A percentile compares a stretch with the other conserved stretches of the same genome.
Evolutionary conservation across 495 filamentous ascomycete genomes (phyloP).

Genomic region (Platismatia glauca): DNA sequence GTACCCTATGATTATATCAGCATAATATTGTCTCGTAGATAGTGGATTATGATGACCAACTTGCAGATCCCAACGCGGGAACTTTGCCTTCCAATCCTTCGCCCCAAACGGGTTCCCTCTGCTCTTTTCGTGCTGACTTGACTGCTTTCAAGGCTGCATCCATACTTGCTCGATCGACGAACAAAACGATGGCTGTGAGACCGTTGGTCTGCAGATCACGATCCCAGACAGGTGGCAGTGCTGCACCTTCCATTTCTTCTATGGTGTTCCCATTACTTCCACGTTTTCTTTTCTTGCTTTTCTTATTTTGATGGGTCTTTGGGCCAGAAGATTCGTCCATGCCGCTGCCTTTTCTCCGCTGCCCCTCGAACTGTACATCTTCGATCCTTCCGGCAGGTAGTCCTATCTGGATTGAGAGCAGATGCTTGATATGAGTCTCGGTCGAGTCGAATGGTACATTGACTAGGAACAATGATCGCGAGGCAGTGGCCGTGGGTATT

Average conservation of each 20-base stretch:
- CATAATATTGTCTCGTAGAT: neutral
- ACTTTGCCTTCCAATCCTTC: constrained; percentile 46
- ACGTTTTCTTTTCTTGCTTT: constrained; percentile 61
- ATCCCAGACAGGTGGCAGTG: constrained; percentile 68
- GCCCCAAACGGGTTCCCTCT: constrained; percentile 55
- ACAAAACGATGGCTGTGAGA: constrained; percentile 66
- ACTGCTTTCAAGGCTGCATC: constrained; percentile 64
- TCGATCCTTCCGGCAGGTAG: constrained; percentile 70
- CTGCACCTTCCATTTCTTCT: constrained; percentile 38
- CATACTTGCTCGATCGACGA: constrained; percentile 70
- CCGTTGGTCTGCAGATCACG: constrained; percentile 62
- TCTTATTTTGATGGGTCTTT: constrained; percentile 35
- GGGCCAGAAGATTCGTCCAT: constrained; percentile 12
- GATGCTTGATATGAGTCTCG: constrained; percentile 58
- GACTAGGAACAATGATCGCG: constrained; percentile 73
- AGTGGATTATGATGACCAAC: constrained; percentile 25
- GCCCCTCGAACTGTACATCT: constrained; percentile 58
- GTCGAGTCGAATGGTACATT: constrained; percentile 85
- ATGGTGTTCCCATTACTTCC: constrained; percentile 28
- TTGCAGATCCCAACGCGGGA: constrained; percentile 48
- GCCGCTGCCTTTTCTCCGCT: constrained; percentile 25
- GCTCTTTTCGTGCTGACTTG: constrained; percentile 49
- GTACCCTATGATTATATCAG: constrained; percentile 41
- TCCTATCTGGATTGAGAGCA: constrained; percentile 53
- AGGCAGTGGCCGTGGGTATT: constrained; percentile 59